Conservation (phyloP, 805 yeast genomes). For the Candida qinlingensis region DNA sequence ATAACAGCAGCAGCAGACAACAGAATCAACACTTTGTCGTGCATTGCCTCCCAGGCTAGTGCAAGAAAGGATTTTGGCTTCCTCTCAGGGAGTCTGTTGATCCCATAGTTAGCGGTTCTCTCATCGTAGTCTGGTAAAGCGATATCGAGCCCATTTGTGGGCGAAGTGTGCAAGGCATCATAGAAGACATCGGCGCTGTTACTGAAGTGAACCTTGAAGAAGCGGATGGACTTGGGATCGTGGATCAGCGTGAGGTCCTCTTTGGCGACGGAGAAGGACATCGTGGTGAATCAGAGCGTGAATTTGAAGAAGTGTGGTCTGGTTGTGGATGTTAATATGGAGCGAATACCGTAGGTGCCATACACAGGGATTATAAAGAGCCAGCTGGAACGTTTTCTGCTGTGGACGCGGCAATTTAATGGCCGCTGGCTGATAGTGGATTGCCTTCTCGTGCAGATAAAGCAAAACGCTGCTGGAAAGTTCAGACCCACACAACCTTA, state of each 20-base stretch:
- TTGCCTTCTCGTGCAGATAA: too few species aligned
- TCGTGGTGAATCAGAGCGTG: too few species aligned
- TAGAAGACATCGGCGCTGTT: slow-evolving; percentile 20
- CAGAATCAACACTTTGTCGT: slow-evolving; percentile 85
- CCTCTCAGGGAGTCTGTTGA: slow-evolving; percentile 66
- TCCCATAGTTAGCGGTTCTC: slow-evolving; percentile 55
- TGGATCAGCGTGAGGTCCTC: slow-evolving; percentile 44
- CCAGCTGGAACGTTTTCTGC: too few species aligned
- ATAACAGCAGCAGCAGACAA: slow-evolving; percentile 82
- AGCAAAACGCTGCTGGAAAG: too few species aligned
- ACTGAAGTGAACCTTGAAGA: slow-evolving; percentile 14
- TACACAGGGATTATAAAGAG: background rate
- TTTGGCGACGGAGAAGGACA: slow-evolving; percentile 7
- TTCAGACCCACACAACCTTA: too few species aligned
- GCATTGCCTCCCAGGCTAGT: slow-evolving; percentile 77
- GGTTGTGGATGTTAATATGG: too few species aligned
- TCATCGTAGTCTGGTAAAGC: slow-evolving; percentile 26
- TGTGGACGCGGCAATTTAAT: too few species aligned
- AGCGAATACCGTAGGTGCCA: background rate
- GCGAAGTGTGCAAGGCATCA: slow-evolving; percentile 32
- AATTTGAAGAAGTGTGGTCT: too few species aligned
- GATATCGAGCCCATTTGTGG: slow-evolving; percentile 36
- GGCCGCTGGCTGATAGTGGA: too few species aligned
- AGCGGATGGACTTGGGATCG: slow-evolving; percentile 55
- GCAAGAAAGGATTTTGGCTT: slow-evolving; percentile 61